Conservation (phyloP, 768 basidiomycete genomes). For the Mrakia gelida region DNA sequence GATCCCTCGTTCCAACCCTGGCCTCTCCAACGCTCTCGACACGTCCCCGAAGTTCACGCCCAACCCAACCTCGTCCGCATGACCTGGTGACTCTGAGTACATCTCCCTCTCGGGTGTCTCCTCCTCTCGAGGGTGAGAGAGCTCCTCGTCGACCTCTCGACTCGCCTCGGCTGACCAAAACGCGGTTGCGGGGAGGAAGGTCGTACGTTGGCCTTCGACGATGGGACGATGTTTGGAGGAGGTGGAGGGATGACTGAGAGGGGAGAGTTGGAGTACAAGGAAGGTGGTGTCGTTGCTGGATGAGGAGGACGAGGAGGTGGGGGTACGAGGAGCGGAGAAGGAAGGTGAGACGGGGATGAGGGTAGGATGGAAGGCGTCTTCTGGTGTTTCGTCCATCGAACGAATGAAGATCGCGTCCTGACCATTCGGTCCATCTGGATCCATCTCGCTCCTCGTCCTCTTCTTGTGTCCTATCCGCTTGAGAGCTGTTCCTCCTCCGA, state of each 20-base stretch:
- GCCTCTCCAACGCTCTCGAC: not conserved
- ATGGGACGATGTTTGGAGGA: slow-evolving; percentile 3
- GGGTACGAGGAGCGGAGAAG: not conserved
- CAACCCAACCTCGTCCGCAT: not conserved
- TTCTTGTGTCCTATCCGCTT: not conserved
- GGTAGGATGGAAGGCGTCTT: not conserved
- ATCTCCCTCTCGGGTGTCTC: not conserved
- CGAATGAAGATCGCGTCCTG: slow-evolving; percentile 1
- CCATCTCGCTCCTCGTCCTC: slow-evolving; percentile 11
- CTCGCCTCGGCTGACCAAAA: not conserved
- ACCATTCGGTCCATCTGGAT: not conserved
- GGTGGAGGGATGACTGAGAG: not conserved
- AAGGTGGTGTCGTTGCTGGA: not conserved
- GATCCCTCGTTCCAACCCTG: not conserved
- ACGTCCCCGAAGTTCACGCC: not conserved
- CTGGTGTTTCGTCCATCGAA: not conserved
- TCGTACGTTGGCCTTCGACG: not conserved
- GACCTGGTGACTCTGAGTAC: not conserved
- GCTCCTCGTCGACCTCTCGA: not conserved
- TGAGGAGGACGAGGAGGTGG: not conserved
- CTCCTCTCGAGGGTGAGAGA: not conserved
- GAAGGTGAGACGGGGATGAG: not conserved
- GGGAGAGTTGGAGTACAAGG: slow-evolving; percentile 13
- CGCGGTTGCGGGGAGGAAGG: not conserved
- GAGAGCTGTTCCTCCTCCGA: too few species aligned